phyloP scores from a whole-genome alignment of 768 basidiomycete species.

The Floccularia luteovirens region DNA sequence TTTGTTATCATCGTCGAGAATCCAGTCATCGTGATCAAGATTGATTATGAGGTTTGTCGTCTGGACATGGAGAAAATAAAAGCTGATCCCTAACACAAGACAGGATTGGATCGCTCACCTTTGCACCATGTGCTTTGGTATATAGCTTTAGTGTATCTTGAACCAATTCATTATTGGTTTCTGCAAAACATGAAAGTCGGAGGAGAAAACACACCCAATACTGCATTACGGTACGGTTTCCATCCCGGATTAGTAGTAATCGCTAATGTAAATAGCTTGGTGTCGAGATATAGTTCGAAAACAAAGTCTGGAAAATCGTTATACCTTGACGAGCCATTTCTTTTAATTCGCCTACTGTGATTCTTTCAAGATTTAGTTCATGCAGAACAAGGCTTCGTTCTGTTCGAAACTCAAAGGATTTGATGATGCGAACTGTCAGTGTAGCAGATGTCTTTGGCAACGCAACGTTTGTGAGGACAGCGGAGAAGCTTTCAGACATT shows the following conservation, averaged over 20 bases:
- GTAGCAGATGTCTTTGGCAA: slow-evolving; percentile 71
- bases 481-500: slow-evolving; percentile 22
- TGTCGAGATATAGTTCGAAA: slow-evolving; percentile 6
- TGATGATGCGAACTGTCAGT: slow-evolving; percentile 88
- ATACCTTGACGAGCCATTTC: slow-evolving; percentile 61
- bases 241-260: slow-evolving; percentile 70
- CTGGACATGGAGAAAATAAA: slow-evolving; percentile 40
- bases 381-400: slow-evolving; percentile 83
- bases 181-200: slow-evolving; percentile 2
- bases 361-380: slow-evolving; percentile 67
- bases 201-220: slow-evolving; percentile 44
- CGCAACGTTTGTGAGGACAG: slow-evolving; percentile 53
- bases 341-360: slow-evolving; percentile 79
- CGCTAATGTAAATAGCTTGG: slow-evolving; percentile 31
- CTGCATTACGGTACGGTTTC: slow-evolving; percentile 78
- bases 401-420: slow-evolving; percentile 90
- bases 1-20: slow-evolving; percentile 60
- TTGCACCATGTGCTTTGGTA: slow-evolving; percentile 89
- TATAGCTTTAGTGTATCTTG: slow-evolving; percentile 93
- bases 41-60: slow-evolving; percentile 98
- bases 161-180: slow-evolving; percentile 3
- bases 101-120: slow-evolving; percentile 47
- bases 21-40: slow-evolving; percentile 93
- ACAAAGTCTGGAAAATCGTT: slow-evolving; percentile 3
- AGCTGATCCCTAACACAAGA: no score